Conservation (phyloP, 441 rosid genomes). For the Pelargonium fulgidum region DNA sequence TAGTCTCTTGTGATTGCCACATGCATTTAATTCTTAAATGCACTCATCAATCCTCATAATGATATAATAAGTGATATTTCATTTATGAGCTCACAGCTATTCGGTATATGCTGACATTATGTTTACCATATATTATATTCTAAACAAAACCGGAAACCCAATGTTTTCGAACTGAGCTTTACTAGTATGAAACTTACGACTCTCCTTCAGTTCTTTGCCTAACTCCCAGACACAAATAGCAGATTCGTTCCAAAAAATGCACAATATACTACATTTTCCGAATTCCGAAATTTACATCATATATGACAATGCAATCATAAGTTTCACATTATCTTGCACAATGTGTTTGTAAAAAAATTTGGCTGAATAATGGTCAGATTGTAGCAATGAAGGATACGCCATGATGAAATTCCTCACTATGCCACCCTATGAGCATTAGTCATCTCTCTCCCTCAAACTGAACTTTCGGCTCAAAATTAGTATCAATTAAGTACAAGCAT, state of each 20-base stretch:
- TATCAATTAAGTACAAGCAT: background rate
- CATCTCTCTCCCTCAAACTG: background rate
- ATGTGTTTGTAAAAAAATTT: background rate
- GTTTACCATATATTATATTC: no score
- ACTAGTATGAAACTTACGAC: no score
- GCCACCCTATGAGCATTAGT: background rate
- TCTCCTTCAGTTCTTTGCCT: no score
- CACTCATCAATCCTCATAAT: background rate
- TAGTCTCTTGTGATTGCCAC: background rate
- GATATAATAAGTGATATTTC: background rate
- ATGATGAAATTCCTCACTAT: background rate
- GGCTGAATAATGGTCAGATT: background rate
- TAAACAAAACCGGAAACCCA: no score
- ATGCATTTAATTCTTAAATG: background rate
- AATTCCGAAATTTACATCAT: no score
- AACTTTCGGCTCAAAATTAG: background rate
- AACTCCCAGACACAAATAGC: no score
- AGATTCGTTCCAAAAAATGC: no score
- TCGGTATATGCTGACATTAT: background rate
- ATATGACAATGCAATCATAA: no score
- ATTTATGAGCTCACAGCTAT: background rate
- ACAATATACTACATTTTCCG: no score
- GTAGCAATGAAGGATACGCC: background rate
- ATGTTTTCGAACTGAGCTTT: no score
- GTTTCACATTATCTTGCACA: no score